phyloP scores from a whole-genome alignment of 1,284 basidiomycete genomes.

The Ganoderma lingzhi region DNA sequence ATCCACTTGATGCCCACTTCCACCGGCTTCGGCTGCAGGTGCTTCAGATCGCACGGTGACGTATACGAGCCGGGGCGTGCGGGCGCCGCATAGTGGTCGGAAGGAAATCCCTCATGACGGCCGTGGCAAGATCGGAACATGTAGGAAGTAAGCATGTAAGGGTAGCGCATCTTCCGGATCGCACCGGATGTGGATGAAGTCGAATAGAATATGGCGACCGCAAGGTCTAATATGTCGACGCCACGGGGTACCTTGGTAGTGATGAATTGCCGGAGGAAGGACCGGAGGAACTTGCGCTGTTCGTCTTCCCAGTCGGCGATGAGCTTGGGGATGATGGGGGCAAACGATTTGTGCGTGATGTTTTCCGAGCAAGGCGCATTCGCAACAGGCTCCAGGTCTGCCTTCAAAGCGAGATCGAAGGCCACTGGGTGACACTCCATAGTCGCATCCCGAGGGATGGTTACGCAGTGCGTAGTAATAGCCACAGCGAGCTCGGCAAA shows the following conservation, averaged over 20 bases:
- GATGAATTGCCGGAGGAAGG: background rate
- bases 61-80: background rate
- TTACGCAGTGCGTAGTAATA: constrained; percentile 9
- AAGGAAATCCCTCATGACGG: background rate
- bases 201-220: constrained; percentile 13
- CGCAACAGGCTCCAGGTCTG: background rate
- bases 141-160: constrained; percentile 6
- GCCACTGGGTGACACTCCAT: constrained; percentile 13
- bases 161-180: constrained; percentile 2
- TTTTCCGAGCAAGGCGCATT: constrained; percentile 11
- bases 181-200: background rate
- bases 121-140: background rate
- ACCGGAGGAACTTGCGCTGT: constrained; percentile 8
- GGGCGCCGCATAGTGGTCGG: background rate
- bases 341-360: constrained; percentile 13
- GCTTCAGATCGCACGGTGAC: background rate
- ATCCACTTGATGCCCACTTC: constrained; percentile 9
- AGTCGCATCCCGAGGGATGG: constrained; percentile 7
- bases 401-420: constrained; percentile 17
- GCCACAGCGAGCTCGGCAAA: constrained; percentile 12
- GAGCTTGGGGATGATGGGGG: constrained; percentile 1
- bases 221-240: constrained; percentile 18
- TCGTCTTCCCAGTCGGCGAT: constrained; percentile 7
- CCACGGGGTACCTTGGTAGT: background rate
- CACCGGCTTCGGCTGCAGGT: background rate